phyloP scores from a whole-genome alignment of 345 rosid genomes.

The Iberis pinnata region DNA sequence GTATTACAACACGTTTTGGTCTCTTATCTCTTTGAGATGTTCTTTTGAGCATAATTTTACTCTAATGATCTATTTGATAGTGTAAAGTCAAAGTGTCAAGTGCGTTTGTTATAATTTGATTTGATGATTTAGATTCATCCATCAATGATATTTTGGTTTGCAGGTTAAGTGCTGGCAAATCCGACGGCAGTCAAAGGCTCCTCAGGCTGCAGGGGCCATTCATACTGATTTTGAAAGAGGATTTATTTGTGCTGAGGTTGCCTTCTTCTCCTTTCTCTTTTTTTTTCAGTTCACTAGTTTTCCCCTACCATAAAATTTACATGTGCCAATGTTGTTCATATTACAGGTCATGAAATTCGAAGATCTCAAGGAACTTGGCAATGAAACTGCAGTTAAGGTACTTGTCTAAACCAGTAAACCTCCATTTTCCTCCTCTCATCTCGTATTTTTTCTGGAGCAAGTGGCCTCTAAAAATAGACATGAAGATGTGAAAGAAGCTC shows the following conservation, averaged over 20 bases:
- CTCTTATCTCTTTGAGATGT: not conserved
- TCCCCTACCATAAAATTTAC: not conserved
- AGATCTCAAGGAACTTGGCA: conserved; percentile 87
- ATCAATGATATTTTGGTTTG: conserved; percentile 18
- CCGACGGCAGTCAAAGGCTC: conserved; percentile 86
- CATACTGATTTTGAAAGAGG: conserved; percentile 95
- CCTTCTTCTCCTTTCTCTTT: conserved; percentile 14
- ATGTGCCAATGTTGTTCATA: conserved; percentile 16
- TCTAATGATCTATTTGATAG: not conserved
- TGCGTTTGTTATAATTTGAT: not conserved
- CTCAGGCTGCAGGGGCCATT: conserved; percentile 96
- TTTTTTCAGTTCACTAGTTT: not conserved
- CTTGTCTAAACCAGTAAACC: not conserved
- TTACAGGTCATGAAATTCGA: conserved; percentile 90
- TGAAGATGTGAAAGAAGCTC: not conserved
- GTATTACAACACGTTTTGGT: conserved; percentile 31
- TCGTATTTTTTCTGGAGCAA: not conserved
- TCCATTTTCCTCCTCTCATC: not conserved
- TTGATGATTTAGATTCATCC: not conserved
- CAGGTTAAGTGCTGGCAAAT: conserved; percentile 99
- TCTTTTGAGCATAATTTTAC: not conserved
- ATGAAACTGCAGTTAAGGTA: conserved; percentile 89
- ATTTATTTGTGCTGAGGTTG: conserved; percentile 97
- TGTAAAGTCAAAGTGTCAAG: not conserved
- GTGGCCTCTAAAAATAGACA: not conserved